Base-by-base conservation (phyloP, 768 basidiomycete genomes). In the Mycena vulgaris region DNA sequence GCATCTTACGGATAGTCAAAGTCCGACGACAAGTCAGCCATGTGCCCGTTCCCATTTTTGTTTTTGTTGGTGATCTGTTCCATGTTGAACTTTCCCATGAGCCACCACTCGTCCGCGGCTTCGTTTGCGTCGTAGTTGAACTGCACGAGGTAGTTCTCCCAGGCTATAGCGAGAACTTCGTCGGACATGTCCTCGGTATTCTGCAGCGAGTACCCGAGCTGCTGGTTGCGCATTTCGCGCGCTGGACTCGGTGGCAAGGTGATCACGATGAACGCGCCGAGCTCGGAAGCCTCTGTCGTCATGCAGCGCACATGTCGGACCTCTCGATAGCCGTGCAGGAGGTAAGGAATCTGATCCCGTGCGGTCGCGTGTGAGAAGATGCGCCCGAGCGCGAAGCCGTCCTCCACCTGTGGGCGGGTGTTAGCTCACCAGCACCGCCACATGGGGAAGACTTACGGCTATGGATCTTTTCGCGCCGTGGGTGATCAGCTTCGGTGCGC, bases 121-220 rank as follows among this genome's bases (percentile, higher is more conserved):
- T 57, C 56, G 23, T 39, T 57, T 25, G 56, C 56, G 16, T 57
- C 37, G 39, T 57, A 57, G 37, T 40, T 39, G 25, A 57, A 57
- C 23, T 57, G 56, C 14, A 39, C 56, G 23, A 57, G 11, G 16
- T 57, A 58, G 2, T 5, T 45, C 0, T 25, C 40, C 57, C 57
- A 58, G 17, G 57, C 21, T 5, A 10, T 9, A 1, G 57, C 39
- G 57, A 58, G 39, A 17, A 58, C 1, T 6, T 58, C 40, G 40
- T 58, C 57, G 13, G 57, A 23, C 57, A 58, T 27, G 39, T 57
- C 57, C 11, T 58, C 42, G 3, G 42, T 21, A 2, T 3, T 17
- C 5, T 3, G 16, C 16, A 58, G 40, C 16, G 57, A 42, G 1
- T 42, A 19, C 1, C 11, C 40, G 13, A 48, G 19, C 27, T 63